phyloP scores from a whole-genome alignment of 1,284 basidiomycete genomes.

The Waitea zeae region DNA sequence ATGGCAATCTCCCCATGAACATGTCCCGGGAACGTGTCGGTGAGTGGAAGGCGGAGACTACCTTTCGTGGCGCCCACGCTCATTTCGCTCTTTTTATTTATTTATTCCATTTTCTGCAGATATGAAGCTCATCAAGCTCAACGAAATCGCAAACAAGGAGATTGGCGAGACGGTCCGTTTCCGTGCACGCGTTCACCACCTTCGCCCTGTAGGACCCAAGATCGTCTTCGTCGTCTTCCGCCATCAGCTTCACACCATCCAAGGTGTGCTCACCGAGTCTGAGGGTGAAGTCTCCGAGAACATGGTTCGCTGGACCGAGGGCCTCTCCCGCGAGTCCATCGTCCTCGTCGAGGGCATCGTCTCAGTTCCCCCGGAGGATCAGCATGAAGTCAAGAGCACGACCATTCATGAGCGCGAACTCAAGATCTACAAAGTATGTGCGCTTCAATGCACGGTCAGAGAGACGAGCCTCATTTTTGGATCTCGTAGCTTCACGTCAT shows the following conservation, averaged over 20 bases:
- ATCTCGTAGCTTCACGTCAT: slow-evolving; percentile 25
- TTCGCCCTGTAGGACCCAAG: slow-evolving; percentile 37
- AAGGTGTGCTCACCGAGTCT: slow-evolving; percentile 42
- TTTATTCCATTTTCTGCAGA: too few species aligned
- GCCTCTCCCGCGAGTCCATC: slow-evolving; percentile 39
- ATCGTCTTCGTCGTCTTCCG: slow-evolving; percentile 50
- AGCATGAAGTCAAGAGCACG: slow-evolving; percentile 27
- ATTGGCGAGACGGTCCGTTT: slow-evolving; percentile 35
- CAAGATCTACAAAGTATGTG: slow-evolving; percentile 31
- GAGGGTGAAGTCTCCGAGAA: slow-evolving; percentile 39
- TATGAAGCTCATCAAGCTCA: too few species aligned
- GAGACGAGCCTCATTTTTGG: too few species aligned
- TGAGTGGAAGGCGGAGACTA: too few species aligned
- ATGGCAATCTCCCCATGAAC: not conserved
- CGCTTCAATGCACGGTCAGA: too few species aligned
- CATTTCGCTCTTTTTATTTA: too few species aligned
- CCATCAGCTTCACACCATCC: slow-evolving; percentile 41
- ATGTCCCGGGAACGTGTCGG: not conserved
- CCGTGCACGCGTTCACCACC: slow-evolving; percentile 46
- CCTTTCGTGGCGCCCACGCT: too few species aligned
- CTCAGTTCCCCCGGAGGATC: slow-evolving; percentile 24
- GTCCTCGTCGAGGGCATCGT: slow-evolving; percentile 40
- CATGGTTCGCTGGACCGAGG: slow-evolving; percentile 50
- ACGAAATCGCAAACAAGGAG: too few species aligned
- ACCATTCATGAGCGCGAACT: slow-evolving; percentile 44